Percentiles rank a stretch among this genome's conserved stretches.
Evolutionary conservation across 805 yeast species (phyloP).

Genomic region (Grigorovia yakushimaensis): DNA sequence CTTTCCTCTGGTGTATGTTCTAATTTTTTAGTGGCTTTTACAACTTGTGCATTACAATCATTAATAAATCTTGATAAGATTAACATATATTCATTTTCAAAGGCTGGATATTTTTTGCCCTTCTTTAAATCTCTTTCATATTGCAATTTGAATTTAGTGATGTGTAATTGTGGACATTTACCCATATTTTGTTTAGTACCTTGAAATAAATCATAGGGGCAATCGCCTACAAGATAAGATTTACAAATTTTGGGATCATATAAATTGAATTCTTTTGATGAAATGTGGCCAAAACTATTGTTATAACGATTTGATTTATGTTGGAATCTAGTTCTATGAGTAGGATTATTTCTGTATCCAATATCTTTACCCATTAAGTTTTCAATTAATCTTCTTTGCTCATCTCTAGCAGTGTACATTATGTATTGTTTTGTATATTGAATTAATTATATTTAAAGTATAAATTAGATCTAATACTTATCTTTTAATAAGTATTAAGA

Average conservation of each 20-base stretch:
- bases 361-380: slow-evolving; percentile 49
- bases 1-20: slow-evolving; percentile 64
- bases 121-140: slow-evolving; percentile 42
- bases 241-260: slow-evolving; percentile 61
- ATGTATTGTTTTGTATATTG: not conserved
- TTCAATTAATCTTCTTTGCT: slow-evolving; percentile 65
- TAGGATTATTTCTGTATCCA: not conserved
- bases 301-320: slow-evolving; percentile 12
- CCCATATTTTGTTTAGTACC: slow-evolving; percentile 82
- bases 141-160: slow-evolving; percentile 62
- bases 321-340: slow-evolving; percentile 5
- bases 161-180: slow-evolving; percentile 64
- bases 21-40: slow-evolving; percentile 50
- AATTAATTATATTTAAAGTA: not conserved
- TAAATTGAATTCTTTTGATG: slow-evolving; percentile 29
- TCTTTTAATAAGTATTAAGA: too few species aligned
- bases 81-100: slow-evolving; percentile 37
- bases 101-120: slow-evolving; percentile 36
- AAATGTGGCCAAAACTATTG: slow-evolving; percentile 8
- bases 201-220: slow-evolving; percentile 75
- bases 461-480: too few species aligned
- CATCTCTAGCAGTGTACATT: slow-evolving; percentile 48
- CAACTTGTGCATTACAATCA: slow-evolving; percentile 59
- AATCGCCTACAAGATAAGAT: slow-evolving; percentile 70
- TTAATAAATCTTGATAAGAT: slow-evolving; percentile 46